These are phyloP conservation scores for Fusarium protoensiforme DNA, from an alignment of 2,329 filamentous ascomycete genomes.

Conservation along the genomic window DNA sequence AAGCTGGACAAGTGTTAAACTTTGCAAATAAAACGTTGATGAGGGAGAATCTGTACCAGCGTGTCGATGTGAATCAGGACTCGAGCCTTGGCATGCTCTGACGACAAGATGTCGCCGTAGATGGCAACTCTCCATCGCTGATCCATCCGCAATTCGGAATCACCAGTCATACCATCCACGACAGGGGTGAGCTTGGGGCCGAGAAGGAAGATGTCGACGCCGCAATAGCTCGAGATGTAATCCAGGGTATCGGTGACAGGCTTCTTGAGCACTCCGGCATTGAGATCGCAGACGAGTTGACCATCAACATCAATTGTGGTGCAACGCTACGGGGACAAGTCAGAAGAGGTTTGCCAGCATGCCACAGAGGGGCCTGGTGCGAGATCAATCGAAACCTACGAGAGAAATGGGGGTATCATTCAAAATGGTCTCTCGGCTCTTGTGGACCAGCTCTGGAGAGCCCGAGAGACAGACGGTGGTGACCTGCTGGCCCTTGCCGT, in stretches of 20 bases:
- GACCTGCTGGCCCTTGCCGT: slow-evolving; percentile 72
- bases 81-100: slow-evolving; percentile 96
- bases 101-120: slow-evolving; percentile 93
- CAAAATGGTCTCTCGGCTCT: slow-evolving; percentile 88
- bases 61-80: slow-evolving; percentile 98
- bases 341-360: slow-evolving; percentile 7
- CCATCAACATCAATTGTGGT: slow-evolving; percentile 94
- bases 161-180: slow-evolving; percentile 78
- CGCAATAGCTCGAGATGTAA: slow-evolving; percentile 86
- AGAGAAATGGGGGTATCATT: slow-evolving; percentile 93
- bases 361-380: background rate
- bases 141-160: slow-evolving; percentile 85
- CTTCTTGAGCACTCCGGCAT: slow-evolving; percentile 74
- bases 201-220: slow-evolving; percentile 95
- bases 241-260: slow-evolving; percentile 87
- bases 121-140: slow-evolving; percentile 93
- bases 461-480: slow-evolving; percentile 94
- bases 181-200: slow-evolving; percentile 88
- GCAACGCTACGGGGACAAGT: slow-evolving; percentile 73
- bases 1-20: slow-evolving; percentile 60
- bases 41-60: slow-evolving; percentile 66
- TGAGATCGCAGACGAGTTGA: slow-evolving; percentile 83
- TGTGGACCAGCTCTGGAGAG: slow-evolving; percentile 86
- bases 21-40: background rate
- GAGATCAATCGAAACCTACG: slow-evolving; percentile 67